phyloP scores from a whole-genome alignment of 495 filamentous ascomycete genomes.

The Delitschia confertaspora region DNA sequence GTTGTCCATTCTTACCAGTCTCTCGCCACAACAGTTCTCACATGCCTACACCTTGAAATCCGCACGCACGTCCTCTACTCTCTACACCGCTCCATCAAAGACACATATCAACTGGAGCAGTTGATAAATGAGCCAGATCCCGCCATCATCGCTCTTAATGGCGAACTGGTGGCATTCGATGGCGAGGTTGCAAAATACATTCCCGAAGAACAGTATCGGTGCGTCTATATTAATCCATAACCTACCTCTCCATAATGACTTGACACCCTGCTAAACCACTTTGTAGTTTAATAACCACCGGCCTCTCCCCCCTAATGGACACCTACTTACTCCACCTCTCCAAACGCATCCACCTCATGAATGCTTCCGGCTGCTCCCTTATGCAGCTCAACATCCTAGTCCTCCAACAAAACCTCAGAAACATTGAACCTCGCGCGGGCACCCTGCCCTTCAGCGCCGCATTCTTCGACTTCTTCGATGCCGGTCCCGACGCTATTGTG shows the following conservation, averaged over 20 bases:
- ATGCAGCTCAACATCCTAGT: slow-evolving; percentile 90
- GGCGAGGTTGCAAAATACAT: slow-evolving; percentile 67
- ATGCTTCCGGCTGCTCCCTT: slow-evolving; percentile 62
- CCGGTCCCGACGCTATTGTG: slow-evolving; percentile 58
- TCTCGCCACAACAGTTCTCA: slow-evolving; percentile 64
- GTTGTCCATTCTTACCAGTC: slow-evolving; percentile 71
- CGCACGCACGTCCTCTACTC: slow-evolving; percentile 68
- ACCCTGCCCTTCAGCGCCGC: slow-evolving; percentile 59
- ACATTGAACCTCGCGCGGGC: slow-evolving; percentile 55
- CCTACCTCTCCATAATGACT: not conserved
- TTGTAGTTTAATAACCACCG: slow-evolving; percentile 58
- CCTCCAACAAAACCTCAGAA: slow-evolving; percentile 89
- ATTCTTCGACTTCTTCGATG: slow-evolving; percentile 72
- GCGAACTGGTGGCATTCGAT: slow-evolving; percentile 72
- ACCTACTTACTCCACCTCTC: slow-evolving; percentile 53
- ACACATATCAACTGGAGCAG: slow-evolving; percentile 59
- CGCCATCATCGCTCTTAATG: slow-evolving; percentile 66
- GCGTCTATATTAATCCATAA: slow-evolving; percentile 2
- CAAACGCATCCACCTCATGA: slow-evolving; percentile 57
- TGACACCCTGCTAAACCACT: slow-evolving; percentile 1
- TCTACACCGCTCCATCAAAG: slow-evolving; percentile 21
- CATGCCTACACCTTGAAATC: slow-evolving; percentile 80
- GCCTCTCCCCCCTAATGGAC: slow-evolving; percentile 64
- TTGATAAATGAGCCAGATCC: slow-evolving; percentile 71
- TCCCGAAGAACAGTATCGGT: slow-evolving; percentile 43